Evolutionary conservation across 805 yeast genomes (phyloP).

Genomic region (Metschnikowia gruessii): DNA sequence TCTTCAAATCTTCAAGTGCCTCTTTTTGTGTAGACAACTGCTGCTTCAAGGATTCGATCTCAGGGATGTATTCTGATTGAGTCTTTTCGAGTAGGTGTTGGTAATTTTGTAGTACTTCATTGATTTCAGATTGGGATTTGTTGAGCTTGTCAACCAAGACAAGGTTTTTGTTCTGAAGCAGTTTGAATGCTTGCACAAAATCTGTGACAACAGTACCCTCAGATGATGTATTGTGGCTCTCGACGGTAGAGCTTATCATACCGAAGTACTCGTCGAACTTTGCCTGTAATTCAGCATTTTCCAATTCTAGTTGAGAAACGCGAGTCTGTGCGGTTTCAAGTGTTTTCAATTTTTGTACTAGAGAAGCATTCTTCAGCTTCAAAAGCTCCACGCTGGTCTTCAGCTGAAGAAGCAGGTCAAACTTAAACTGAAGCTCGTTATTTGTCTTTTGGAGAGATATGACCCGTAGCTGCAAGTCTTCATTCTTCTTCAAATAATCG

Average conservation of each 20-base stretch:
- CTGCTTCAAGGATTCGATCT: constrained; percentile 15
- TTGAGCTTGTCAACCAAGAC: constrained; percentile 38
- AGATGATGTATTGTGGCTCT: constrained; percentile 10
- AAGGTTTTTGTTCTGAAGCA: constrained; percentile 29
- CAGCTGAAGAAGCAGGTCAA: constrained; percentile 48
- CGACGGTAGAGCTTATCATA: constrained; percentile 35
- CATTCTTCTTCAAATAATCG: constrained; percentile 23
- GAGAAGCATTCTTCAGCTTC: constrained; percentile 50
- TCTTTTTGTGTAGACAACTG: constrained; percentile 17
- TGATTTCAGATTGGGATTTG: constrained; percentile 20
- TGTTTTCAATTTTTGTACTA: constrained; percentile 37
- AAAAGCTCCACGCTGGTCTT: constrained; percentile 50
- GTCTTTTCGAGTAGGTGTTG: constrained; percentile 3
- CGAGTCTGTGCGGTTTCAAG: constrained; percentile 45
- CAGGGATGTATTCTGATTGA: constrained; percentile 15
- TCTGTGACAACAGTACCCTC: constrained; percentile 13
- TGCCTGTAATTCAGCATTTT: constrained; percentile 46
- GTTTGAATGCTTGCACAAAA: constrained; percentile 37
- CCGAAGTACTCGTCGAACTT: constrained; percentile 48
- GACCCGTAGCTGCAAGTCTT: constrained; percentile 22
- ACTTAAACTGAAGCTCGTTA: constrained; percentile 50
- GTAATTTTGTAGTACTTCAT: constrained; percentile 14
- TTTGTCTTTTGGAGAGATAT: constrained; percentile 42
- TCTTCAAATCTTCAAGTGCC: constrained; percentile 40
- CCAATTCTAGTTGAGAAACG: constrained; percentile 48